Conservation (phyloP, 1,139 yeast species). For the Suhomyces kunorum region DNA sequence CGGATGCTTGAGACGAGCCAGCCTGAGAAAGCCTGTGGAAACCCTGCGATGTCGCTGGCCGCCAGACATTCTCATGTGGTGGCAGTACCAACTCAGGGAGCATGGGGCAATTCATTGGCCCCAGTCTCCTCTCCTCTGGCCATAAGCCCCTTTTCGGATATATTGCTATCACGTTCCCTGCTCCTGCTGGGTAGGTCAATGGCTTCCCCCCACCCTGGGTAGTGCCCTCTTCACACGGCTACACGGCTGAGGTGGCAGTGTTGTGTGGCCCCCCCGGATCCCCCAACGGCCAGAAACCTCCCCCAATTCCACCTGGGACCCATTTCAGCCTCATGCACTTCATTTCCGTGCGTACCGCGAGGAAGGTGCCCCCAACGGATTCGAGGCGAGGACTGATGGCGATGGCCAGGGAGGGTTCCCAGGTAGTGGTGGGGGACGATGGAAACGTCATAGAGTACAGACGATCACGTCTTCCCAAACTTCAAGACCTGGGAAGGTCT, state of each 20-base stretch:
- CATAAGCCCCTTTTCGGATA: no score
- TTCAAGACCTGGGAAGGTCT: not conserved
- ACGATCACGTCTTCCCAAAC: not conserved
- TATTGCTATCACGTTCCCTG: no score
- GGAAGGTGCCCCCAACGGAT: not conserved
- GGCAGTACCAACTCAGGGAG: no score
- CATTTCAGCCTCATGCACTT: slow-evolving; percentile 4
- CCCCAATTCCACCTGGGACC: not conserved
- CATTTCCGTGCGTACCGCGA: slow-evolving; percentile 1
- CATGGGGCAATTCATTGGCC: no score
- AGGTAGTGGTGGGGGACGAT: not conserved
- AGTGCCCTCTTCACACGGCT: no score
- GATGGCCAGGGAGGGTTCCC: not conserved
- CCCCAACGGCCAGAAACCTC: slow-evolving; percentile 1
- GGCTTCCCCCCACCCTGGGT: no score
- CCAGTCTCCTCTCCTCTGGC: no score
- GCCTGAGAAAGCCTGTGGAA: no score
- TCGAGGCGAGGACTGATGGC: not conserved
- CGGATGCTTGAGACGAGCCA: not conserved
- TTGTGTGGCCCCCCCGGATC: no score
- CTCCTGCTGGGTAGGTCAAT: no score
- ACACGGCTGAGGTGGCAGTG: slow-evolving; percentile 2
- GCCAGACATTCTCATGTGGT: no score
- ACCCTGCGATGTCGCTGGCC: no score
- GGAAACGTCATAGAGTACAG: not conserved